These are phyloP conservation scores for Arabidopsis suecica DNA, from an alignment of 345 rosid genomes.

Conservation along the genomic window DNA sequence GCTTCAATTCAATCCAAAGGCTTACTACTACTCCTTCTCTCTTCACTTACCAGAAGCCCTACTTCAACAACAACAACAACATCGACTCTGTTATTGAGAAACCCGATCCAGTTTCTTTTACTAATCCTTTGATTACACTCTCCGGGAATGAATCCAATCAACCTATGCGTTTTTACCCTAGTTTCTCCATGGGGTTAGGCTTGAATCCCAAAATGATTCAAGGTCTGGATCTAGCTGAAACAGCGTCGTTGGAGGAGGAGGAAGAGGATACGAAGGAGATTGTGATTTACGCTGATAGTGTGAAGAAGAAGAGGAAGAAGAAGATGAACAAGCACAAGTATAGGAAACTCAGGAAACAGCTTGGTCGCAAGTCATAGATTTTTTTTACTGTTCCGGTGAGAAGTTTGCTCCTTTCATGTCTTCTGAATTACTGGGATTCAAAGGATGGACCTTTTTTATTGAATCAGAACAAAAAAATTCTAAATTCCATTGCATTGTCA, in stretches of 20 bases:
- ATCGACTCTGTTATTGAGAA: slow-evolving; percentile 23
- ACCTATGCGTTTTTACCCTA: slow-evolving; percentile 46
- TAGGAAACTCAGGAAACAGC: slow-evolving; percentile 78
- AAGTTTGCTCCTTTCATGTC: not conserved
- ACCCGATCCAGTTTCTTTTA: slow-evolving; percentile 36
- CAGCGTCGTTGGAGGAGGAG: slow-evolving; percentile 35
- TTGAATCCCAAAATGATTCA: slow-evolving; percentile 29
- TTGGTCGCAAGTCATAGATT: slow-evolving; percentile 56
- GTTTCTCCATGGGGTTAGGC: slow-evolving; percentile 49
- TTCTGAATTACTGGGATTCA: not conserved
- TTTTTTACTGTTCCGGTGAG: slow-evolving; percentile 36
- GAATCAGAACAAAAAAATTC: not conserved
- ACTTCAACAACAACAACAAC: not conserved
- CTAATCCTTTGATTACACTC: slow-evolving; percentile 12
- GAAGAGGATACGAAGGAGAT: slow-evolving; percentile 14
- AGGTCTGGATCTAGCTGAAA: slow-evolving; percentile 35
- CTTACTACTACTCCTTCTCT: slow-evolving; percentile 28
- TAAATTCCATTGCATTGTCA: not conserved
- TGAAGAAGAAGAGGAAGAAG: slow-evolving; percentile 98
- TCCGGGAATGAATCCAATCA: slow-evolving; percentile 23
- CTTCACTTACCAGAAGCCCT: slow-evolving; percentile 24
- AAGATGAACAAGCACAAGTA: slow-evolving; percentile 98
- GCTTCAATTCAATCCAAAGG: slow-evolving; percentile 36
- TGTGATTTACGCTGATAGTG: slow-evolving; percentile 74
- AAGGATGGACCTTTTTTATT: not conserved